Evolutionary conservation across 2,329 filamentous ascomycete species (phyloP), one percentile per base, ranked within the genome.

Genomic region (Botrytis porri): DNA sequence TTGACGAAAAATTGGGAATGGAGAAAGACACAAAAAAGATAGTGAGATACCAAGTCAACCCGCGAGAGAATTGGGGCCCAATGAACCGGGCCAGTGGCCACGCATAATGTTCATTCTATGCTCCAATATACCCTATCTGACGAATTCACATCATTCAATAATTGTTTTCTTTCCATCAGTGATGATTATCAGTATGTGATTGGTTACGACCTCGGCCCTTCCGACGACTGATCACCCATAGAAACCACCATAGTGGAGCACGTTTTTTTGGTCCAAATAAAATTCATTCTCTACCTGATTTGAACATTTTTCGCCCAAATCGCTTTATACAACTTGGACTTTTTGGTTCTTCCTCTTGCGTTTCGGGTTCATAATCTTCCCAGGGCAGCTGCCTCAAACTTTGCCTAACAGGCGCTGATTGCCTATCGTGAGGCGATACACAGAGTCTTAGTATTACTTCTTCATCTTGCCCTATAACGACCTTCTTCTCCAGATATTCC

Each of bases 61-160:
- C 96, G 63, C 86, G 92, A 74, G 91, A 94, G 79, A 96, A 98
- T 81, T 99, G 96, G 96, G 96, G 96, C 0, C 96, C 96, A 14
- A 81, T 81, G 80, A 80, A 78, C 71, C 75, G 79, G 10, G 80
- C 80, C 7, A 80, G 77, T 64, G 80, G 77, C 37, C 57, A 69
- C 39, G 70, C 39, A 57, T 72, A 69, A n/a, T 8, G 37, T 60
- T 39, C 43, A 57, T 20, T 12, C 9, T 62, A 61, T 70, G 16
- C 54, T 22, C 14, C 22, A 57, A 41, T 66, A 59, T 59, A 66
- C 37, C 35, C 60, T 18, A 5, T 62, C 18, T 35, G 29, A 70
- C 22, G 57, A 43, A 62, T 70, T 60, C 9, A 62, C 4, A 57
- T 41, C 37, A 41, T 57, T 10, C 18, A 18, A 57, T 69, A 22